Evolutionary conservation across 257 asterid species (phyloP).

Genomic region (Knoxia roxburghii): DNA sequence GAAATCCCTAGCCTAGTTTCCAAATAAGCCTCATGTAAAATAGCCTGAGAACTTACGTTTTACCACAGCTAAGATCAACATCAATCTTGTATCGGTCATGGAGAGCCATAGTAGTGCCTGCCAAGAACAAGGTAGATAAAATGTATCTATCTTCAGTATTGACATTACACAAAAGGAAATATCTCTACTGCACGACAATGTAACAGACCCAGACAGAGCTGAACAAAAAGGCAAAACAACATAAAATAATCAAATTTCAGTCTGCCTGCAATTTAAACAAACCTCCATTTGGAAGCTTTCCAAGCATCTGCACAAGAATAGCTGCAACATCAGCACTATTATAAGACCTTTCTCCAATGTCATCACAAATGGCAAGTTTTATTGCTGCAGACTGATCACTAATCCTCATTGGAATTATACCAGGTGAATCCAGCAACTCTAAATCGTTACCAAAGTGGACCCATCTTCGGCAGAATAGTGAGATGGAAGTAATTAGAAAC

Average conservation of each 20-base stretch:
- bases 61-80: slow-evolving; percentile 52
- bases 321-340: slow-evolving; percentile 77
- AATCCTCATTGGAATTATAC: slow-evolving; percentile 91
- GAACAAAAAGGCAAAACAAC: neutral
- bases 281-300: slow-evolving; percentile 77
- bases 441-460: slow-evolving; percentile 80
- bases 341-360: slow-evolving; percentile 92
- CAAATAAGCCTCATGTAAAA: slow-evolving; percentile 8
- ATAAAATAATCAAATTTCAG: neutral
- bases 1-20: neutral
- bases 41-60: slow-evolving; percentile 44
- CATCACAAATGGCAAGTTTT: slow-evolving; percentile 93
- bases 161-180: neutral
- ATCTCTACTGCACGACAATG: neutral
- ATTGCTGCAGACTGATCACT: slow-evolving; percentile 86
- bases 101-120: slow-evolving; percentile 65
- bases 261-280: slow-evolving; percentile 10
- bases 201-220: neutral
- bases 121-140: slow-evolving; percentile 17
- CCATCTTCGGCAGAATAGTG: slow-evolving; percentile 55
- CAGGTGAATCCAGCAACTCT: slow-evolving; percentile 92
- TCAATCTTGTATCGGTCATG: slow-evolving; percentile 70
- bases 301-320: slow-evolving; percentile 80
- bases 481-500: neutral
- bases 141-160: neutral